Conservation (phyloP, 176 grass and related monocot genomes). For the Olyra latifolia region DNA sequence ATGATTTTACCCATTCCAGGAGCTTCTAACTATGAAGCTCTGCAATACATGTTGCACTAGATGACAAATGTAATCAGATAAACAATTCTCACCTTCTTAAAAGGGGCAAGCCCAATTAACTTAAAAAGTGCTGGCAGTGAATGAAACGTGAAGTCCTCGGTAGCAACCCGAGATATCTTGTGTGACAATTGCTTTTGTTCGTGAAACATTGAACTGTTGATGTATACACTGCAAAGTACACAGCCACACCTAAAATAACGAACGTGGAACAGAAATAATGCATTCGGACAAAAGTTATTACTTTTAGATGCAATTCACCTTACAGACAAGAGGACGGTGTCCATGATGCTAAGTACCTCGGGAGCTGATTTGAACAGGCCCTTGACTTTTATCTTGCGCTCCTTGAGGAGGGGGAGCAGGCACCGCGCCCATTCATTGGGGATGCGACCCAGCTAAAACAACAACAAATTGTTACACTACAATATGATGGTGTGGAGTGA, state of each 20-base stretch:
- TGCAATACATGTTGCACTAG: conserved; percentile 6
- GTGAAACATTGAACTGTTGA: conserved; percentile 68
- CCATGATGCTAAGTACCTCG: conserved; percentile 79
- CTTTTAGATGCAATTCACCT: conserved; percentile 40
- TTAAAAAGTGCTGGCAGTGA: conserved; percentile 64
- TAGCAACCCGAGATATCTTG: conserved; percentile 36
- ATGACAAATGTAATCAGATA: not conserved
- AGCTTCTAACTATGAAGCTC: not conserved
- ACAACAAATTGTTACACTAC: not conserved
- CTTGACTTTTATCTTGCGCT: conserved; percentile 59
- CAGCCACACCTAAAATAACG: not conserved
- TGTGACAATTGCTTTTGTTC: conserved; percentile 44
- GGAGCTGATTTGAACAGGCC: conserved; percentile 65
- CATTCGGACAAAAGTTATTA: not conserved
- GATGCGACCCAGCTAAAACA: conserved; percentile 74
- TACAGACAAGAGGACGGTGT: conserved; percentile 63
- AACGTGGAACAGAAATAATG: not conserved
- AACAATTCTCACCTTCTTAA: conserved; percentile 58
- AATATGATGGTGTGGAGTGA: not conserved
- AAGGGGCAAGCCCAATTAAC: conserved; percentile 72
- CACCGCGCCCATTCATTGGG: conserved; percentile 95
- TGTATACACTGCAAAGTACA: conserved; percentile 64
- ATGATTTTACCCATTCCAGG: conserved; percentile 16
- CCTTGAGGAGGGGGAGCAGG: conserved; percentile 66
- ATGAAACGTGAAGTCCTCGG: conserved; percentile 67